phyloP scores from a whole-genome alignment of 2,329 filamentous ascomycete species.

The Nigrograna mackinnonii region DNA sequence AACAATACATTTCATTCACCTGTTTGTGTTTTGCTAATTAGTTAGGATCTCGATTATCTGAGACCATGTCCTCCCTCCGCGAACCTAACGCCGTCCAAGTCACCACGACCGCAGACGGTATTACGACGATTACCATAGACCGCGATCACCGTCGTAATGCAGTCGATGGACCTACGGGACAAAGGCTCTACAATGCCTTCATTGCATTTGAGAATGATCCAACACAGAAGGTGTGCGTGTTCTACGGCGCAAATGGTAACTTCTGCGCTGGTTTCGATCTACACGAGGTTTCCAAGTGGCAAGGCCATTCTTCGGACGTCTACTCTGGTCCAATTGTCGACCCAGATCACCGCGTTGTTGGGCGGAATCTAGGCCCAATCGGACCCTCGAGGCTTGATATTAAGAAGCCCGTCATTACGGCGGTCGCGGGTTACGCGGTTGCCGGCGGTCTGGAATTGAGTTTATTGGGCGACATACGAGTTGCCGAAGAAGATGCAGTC shows the following conservation, averaged over 20 bases:
- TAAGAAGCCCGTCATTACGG: slow-evolving; percentile 57
- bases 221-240: slow-evolving; percentile 56
- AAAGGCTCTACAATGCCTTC: slow-evolving; percentile 53
- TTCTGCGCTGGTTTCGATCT: slow-evolving; percentile 62
- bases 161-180: slow-evolving; percentile 53
- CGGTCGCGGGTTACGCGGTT: slow-evolving; percentile 57
- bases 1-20: too few species aligned
- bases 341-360: too few species aligned
- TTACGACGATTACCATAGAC: slow-evolving; percentile 60
- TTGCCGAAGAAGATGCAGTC: slow-evolving; percentile 57
- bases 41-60: too few species aligned
- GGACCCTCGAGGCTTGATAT: slow-evolving; percentile 56
- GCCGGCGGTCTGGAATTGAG: slow-evolving; percentile 59
- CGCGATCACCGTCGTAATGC: slow-evolving; percentile 57
- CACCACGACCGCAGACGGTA: slow-evolving; percentile 34
- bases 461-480: slow-evolving; percentile 57
- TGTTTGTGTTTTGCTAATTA: too few species aligned
- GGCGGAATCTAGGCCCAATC: slow-evolving; percentile 52
- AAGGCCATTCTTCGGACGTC: slow-evolving; percentile 2
- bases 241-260: slow-evolving; percentile 50
- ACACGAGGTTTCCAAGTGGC: slow-evolving; percentile 22
- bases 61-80: too few species aligned
- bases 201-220: slow-evolving; percentile 54
- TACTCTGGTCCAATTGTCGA: too few species aligned
- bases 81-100: background rate